phyloP scores from a whole-genome alignment of 805 yeast genomes.

The Nakazawaea ishiwadae region DNA sequence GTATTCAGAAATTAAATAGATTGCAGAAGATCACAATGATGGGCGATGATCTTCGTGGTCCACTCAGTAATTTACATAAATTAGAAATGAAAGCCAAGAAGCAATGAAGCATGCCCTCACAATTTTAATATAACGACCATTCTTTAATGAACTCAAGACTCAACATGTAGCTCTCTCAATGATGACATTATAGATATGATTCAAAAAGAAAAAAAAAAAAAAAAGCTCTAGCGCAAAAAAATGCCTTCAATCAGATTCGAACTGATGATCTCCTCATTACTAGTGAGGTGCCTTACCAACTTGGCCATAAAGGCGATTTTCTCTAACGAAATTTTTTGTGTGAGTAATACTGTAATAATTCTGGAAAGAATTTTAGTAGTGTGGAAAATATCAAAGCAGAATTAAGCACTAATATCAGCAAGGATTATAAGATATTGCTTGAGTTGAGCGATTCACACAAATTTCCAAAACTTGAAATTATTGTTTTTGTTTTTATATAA shows the following conservation, averaged over 20 bases:
- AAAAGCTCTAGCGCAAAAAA: neutral
- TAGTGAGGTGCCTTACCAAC: conserved; percentile 12
- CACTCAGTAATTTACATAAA: conserved; percentile 3
- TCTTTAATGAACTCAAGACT: neutral
- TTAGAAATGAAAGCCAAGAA: conserved; percentile 6
- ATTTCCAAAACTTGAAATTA: no score
- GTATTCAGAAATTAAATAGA: conserved; percentile 53
- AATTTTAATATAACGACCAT: no score
- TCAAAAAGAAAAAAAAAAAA: neutral
- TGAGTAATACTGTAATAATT: neutral
- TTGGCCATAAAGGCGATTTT: conserved; percentile 8
- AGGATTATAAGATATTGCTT: no score
- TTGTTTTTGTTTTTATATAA: no score
- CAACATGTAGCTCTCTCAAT: neutral
- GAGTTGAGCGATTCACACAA: no score
- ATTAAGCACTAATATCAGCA: no score
- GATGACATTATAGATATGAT: neutral
- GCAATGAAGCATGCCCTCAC: no score
- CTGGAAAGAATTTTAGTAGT: neutral
- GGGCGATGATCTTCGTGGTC: conserved; percentile 25
- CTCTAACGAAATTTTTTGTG: neutral
- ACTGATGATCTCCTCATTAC: conserved; percentile 11
- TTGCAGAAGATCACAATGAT: conserved; percentile 74
- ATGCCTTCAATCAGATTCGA: conserved; percentile 9
- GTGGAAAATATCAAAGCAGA: no score